Conservation (phyloP, 108 stramenopile genomes). For the Aurantiochytrium sp. region DNA sequence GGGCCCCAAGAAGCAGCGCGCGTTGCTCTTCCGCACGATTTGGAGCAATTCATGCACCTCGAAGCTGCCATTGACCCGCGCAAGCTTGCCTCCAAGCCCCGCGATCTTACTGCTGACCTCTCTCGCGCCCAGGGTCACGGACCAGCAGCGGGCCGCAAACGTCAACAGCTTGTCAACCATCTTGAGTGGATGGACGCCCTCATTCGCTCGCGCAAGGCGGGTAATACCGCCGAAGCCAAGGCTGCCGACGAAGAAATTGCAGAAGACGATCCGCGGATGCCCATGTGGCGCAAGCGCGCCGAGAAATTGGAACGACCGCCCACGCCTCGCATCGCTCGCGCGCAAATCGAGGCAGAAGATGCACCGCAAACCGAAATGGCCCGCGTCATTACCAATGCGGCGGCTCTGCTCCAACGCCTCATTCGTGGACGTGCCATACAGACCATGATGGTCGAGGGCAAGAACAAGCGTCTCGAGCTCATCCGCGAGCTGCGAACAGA, state of each 20-base stretch:
- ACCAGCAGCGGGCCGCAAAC: background rate
- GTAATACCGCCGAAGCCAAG: background rate
- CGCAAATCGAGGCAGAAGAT: background rate
- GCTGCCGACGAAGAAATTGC: background rate
- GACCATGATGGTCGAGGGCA: conserved; percentile 44
- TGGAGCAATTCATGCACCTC: background rate
- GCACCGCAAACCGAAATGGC: background rate
- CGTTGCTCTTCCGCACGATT: background rate
- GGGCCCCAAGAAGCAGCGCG: background rate
- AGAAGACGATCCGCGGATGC: background rate
- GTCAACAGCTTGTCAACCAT: background rate
- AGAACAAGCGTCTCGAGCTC: conserved; percentile 34
- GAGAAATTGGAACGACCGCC: conserved; percentile 26
- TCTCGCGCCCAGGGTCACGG: background rate
- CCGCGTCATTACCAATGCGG: background rate
- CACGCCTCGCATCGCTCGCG: conserved; percentile 20
- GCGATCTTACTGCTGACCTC: background rate
- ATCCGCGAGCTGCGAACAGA: conserved; percentile 40
- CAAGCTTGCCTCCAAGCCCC: background rate
- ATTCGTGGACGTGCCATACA: conserved; percentile 48
- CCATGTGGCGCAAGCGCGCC: conserved; percentile 17
- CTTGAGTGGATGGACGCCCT: conserved; percentile 6
- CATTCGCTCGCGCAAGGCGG: background rate
- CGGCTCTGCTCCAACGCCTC: conserved; percentile 33
- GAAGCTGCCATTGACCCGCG: background rate